Evolutionary conservation across 345 rosid species (phyloP).

Genomic region (Sonneratia caseolaris): DNA sequence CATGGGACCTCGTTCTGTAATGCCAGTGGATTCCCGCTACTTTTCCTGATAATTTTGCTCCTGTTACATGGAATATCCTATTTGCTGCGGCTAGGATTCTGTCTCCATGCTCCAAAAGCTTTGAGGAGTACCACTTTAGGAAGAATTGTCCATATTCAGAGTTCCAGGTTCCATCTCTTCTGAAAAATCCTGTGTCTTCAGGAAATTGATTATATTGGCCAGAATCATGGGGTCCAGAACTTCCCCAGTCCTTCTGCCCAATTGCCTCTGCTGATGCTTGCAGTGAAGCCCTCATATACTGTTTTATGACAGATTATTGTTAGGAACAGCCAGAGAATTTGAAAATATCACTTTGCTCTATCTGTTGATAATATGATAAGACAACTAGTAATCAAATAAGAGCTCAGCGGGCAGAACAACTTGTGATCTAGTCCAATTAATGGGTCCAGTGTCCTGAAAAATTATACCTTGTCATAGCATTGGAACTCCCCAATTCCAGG

Average conservation of each 20-base stretch:
- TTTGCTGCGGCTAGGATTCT: conserved; percentile 60
- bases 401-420: too few relatives aligned
- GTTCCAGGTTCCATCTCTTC: conserved; percentile 85
- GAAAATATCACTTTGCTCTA: not conserved
- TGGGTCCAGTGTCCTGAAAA: not conserved
- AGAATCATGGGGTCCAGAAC: conserved; percentile 69
- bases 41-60: conserved; percentile 65
- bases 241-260: conserved; percentile 70
- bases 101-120: conserved; percentile 76
- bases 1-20: conserved; percentile 84
- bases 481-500: conserved; percentile 99
- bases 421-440: too few relatives aligned
- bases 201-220: conserved; percentile 85
- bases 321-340: not conserved
- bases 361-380: not conserved
- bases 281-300: conserved; percentile 89
- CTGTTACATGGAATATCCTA: conserved; percentile 57
- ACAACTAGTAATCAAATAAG: too few relatives aligned
- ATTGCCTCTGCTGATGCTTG: conserved; percentile 66
- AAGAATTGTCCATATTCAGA: conserved; percentile 78
- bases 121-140: conserved; percentile 78
- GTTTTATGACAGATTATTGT: conserved; percentile 15
- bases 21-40: conserved; percentile 99
- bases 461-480: conserved; percentile 83
- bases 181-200: conserved; percentile 75